Evolutionary conservation across 1,284 basidiomycete species (phyloP), one percentile per base, ranked within the genome.

Genomic region (Vanrija humicola): DNA sequence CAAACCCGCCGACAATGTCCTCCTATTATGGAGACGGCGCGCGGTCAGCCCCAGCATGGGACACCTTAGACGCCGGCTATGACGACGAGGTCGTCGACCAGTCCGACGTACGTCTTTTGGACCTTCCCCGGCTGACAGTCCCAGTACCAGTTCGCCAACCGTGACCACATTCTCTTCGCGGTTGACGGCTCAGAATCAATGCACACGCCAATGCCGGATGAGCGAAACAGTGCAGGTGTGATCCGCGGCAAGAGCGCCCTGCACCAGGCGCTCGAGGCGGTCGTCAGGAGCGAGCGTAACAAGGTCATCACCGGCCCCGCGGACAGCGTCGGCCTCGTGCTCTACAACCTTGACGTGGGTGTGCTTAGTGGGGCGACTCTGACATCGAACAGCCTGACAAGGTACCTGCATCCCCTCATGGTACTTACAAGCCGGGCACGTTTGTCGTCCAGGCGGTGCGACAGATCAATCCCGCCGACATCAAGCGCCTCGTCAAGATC

Each of bases 101-200:
- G 48, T 69, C 69, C 38, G 73, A 75, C 59, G 73, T 75, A 40
- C 34, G 68, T 34, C 8, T 8, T 15, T n/a, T n/a, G 1, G 14
- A 3, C 25, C 14, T 28, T 26, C 38, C 23, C 3, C 16, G 21
- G 5, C 39, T 38, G n/a, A 26, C 6, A 7, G 2, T 3, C 3
- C 8, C 62, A 91, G 88, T 81, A 82, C 54, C 83, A 84, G 60
- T 87, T 89, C 62, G 84, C 84, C 39, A 85, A 85, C 60, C 82
- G 83, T 58, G 90, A 94, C 68, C 88, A 91, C 42, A 86, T 94
- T 48, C 78, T 97, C 16, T 96, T 97, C 77, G 90, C 88, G 68
- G 91, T 98, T 57, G 94, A 98, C 74, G 90, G 89, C 55, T 94
- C 92, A 0, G 78, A 83, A 42, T 88, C 90, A 14, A 98, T 98